Evolutionary conservation across 495 filamentous ascomycete genomes (phyloP).

Genomic region (Parmelia sp.): DNA sequence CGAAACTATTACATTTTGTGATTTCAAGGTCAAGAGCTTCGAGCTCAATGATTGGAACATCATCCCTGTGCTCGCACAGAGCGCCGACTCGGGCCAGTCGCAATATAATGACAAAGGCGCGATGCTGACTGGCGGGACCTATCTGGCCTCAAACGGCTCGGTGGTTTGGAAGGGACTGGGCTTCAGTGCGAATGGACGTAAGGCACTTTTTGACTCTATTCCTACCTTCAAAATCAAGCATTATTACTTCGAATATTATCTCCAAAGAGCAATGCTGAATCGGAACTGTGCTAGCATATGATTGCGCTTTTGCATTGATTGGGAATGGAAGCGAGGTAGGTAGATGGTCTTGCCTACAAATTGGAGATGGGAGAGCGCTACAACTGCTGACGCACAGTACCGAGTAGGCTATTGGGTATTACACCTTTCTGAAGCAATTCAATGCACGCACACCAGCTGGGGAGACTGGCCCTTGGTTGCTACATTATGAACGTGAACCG

Average conservation of each 20-base stretch:
- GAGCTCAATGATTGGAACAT: not conserved
- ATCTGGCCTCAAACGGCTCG: not conserved
- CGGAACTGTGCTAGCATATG: no score
- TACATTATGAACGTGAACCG: not conserved
- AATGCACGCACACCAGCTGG: not conserved
- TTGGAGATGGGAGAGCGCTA: not conserved
- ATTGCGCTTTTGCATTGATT: not conserved
- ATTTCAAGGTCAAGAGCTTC: not conserved
- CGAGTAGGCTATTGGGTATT: not conserved
- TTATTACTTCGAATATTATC: no score
- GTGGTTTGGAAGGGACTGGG: not conserved
- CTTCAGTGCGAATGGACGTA: slow-evolving; percentile 1
- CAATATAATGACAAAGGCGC: slow-evolving; percentile 2
- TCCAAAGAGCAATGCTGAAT: no score
- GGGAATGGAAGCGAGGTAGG: not conserved
- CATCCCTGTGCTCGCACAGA: not conserved
- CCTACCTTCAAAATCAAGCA: no score
- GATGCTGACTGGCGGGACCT: slow-evolving; percentile 7
- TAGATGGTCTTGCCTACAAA: not conserved
- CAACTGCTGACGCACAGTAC: not conserved
- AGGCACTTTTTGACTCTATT: no score
- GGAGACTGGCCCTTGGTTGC: slow-evolving; percentile 1
- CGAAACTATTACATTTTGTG: not conserved
- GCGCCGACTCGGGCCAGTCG: not conserved
- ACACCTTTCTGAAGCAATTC: not conserved